These are phyloP conservation scores for Metschnikowia arizonensis DNA, from an alignment of 805 yeast genomes.

Conservation along the genomic window DNA sequence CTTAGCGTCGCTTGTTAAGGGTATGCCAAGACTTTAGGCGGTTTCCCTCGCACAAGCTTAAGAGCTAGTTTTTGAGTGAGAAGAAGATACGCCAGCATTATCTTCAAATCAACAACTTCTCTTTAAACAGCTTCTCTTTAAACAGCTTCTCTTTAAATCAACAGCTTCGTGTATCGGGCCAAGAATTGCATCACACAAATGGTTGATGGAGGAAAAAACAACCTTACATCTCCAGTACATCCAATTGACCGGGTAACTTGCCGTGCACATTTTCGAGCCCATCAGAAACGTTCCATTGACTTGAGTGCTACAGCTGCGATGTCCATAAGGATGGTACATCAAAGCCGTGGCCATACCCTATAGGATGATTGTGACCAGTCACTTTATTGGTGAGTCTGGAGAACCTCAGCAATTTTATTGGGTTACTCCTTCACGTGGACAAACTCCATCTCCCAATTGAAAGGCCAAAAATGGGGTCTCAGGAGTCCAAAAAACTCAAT, in stretches of 20 bases:
- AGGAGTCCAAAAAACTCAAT: slow-evolving; percentile 77
- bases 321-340: slow-evolving; percentile 35
- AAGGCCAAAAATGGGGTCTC: slow-evolving; percentile 91
- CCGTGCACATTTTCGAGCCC: slow-evolving; percentile 89
- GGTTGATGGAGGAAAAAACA: slow-evolving; percentile 48
- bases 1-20: slow-evolving; percentile 68
- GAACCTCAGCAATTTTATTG: slow-evolving; percentile 52
- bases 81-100: slow-evolving; percentile 75
- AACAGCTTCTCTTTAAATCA: slow-evolving; percentile 60
- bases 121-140: slow-evolving; percentile 80
- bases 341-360: slow-evolving; percentile 28
- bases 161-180: slow-evolving; percentile 77
- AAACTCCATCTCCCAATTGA: slow-evolving; percentile 69
- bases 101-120: too few relatives aligned
- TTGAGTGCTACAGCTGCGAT: slow-evolving; percentile 55
- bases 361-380: slow-evolving; percentile 22
- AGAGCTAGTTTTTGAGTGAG: slow-evolving; percentile 69
- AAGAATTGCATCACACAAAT: slow-evolving; percentile 90
- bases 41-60: slow-evolving; percentile 59
- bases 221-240: slow-evolving; percentile 69
- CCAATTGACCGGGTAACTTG: slow-evolving; percentile 57
- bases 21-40: slow-evolving; percentile 84
- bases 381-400: slow-evolving; percentile 32
- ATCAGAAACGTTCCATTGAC: slow-evolving; percentile 77
- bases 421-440: slow-evolving; percentile 95